Percentiles rank a stretch among this genome's conserved stretches.
phyloP scores from a whole-genome alignment of 148 eudicot species.

The Nepenthes mirabilis region DNA sequence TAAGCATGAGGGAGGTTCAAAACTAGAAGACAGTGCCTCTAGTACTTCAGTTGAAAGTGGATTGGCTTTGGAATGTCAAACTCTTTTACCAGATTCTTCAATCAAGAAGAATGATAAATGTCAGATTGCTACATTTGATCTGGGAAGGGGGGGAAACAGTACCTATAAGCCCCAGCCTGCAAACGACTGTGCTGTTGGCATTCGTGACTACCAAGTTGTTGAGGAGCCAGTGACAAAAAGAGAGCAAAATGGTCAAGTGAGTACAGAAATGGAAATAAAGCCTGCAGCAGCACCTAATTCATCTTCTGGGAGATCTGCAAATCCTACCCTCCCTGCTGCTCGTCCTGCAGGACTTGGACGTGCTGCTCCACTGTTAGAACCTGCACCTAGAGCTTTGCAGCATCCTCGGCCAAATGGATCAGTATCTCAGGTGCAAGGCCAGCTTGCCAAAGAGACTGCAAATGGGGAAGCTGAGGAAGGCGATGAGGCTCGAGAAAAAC shows the following conservation, averaged over 20 bases:
- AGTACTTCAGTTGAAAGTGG: slow-evolving; percentile 16
- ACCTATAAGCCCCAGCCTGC: slow-evolving; percentile 12
- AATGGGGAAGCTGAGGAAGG: slow-evolving; percentile 67
- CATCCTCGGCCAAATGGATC: slow-evolving; percentile 57
- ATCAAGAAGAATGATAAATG: slow-evolving; percentile 12
- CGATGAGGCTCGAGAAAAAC: slow-evolving; percentile 86
- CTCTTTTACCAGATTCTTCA: slow-evolving; percentile 7
- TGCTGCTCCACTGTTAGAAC: slow-evolving; percentile 63
- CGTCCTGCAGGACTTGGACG: slow-evolving; percentile 85
- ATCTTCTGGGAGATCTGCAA: slow-evolving; percentile 17
- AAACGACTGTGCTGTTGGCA: slow-evolving; percentile 9
- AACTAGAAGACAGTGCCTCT: slow-evolving; percentile 4
- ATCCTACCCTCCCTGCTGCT: slow-evolving; percentile 22
- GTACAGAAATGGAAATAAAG: slow-evolving; percentile 19
- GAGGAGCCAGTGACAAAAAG: slow-evolving; percentile 13
- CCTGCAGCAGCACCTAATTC: slow-evolving; percentile 21
- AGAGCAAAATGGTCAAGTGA: slow-evolving; percentile 17
- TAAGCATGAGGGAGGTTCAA: slow-evolving; percentile 4
- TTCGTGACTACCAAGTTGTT: slow-evolving; percentile 4
- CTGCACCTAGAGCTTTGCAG: slow-evolving; percentile 48
- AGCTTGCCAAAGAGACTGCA: slow-evolving; percentile 39
- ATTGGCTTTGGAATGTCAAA: slow-evolving; percentile 7
- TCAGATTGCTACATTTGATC: slow-evolving; percentile 13
- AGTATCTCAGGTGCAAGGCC: slow-evolving; percentile 34
- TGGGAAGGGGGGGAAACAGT: slow-evolving; percentile 8